These are phyloP conservation scores for Lagenaria siceraria DNA, from an alignment of 306 rosid genomes.

Conservation along the genomic window DNA sequence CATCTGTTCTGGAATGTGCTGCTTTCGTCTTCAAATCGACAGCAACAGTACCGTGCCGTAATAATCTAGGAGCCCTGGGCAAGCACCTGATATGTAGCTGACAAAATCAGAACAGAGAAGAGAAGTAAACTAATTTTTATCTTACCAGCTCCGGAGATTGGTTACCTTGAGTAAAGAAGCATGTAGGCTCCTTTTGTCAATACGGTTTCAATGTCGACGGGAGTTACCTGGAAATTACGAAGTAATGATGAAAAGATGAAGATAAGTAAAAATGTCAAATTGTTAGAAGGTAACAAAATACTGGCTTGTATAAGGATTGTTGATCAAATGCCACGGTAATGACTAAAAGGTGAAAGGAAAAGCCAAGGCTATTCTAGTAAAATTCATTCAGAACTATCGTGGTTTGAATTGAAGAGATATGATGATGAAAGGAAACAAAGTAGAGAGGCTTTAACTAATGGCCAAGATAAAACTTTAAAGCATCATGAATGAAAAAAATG, in stretches of 20 bases:
- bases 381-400: background rate
- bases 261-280: background rate
- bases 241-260: slow-evolving; percentile 8
- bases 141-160: background rate
- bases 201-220: slow-evolving; percentile 66
- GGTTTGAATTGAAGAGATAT: background rate
- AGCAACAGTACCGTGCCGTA: slow-evolving; percentile 37
- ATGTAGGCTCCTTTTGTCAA: slow-evolving; percentile 76
- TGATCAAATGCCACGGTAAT: background rate
- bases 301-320: background rate
- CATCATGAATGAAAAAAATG: background rate
- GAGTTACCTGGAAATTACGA: slow-evolving; percentile 43
- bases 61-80: slow-evolving; percentile 79
- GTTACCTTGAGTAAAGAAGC: slow-evolving; percentile 90
- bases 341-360: background rate
- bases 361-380: background rate
- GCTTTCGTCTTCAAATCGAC: slow-evolving; percentile 39
- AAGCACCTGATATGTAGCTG: slow-evolving; percentile 51
- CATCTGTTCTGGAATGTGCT: slow-evolving; percentile 23
- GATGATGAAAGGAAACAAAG: background rate
- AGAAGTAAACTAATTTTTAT: slow-evolving; percentile 1
- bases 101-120: slow-evolving; percentile 6
- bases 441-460: background rate
- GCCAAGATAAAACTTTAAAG: background rate
- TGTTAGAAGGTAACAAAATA: background rate